These are phyloP conservation scores for Candida nanaspora DNA, from an alignment of 805 yeast genomes.

Conservation along the genomic window DNA sequence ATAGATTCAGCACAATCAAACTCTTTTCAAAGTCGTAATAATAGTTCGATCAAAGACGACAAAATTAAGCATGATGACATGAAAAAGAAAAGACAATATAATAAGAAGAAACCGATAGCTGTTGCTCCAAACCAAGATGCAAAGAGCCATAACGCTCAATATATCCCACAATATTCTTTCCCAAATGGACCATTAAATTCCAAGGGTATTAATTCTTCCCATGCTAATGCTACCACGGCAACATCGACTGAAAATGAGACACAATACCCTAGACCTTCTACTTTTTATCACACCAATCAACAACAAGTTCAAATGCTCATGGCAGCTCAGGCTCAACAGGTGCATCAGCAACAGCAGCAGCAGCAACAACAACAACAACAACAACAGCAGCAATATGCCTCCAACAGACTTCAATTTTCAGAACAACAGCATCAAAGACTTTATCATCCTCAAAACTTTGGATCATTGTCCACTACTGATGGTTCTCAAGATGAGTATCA, in stretches of 20 bases:
- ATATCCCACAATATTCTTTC: not conserved
- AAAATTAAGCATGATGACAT: too few species aligned
- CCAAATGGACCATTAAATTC: too few species aligned
- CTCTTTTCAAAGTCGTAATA: too few species aligned
- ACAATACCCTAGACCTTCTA: not conserved
- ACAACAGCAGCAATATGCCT: too few species aligned
- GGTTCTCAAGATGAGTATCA: conserved; percentile 22
- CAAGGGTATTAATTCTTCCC: too few species aligned
- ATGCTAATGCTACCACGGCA: too few species aligned
- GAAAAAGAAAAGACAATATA: not conserved
- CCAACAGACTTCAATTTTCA: conserved; percentile 12
- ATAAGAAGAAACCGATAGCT: not conserved
- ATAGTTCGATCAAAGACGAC: too few species aligned
- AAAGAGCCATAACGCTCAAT: too few species aligned
- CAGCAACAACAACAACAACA: conserved; percentile 13
- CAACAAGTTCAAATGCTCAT: conserved; percentile 1
- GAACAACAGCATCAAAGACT: conserved; percentile 10
- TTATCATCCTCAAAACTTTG: conserved; percentile 9
- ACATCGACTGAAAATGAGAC: too few species aligned
- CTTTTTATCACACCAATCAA: conserved; percentile 1
- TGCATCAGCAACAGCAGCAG: conserved; percentile 7
- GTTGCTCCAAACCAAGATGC: conserved; percentile 6
- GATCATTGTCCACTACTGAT: conserved; percentile 19
- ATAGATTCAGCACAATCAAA: too few species aligned
- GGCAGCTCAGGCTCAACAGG: conserved; percentile 3